phyloP scores from a whole-genome alignment of 768 basidiomycete species.

The Clavaria fumosa region DNA sequence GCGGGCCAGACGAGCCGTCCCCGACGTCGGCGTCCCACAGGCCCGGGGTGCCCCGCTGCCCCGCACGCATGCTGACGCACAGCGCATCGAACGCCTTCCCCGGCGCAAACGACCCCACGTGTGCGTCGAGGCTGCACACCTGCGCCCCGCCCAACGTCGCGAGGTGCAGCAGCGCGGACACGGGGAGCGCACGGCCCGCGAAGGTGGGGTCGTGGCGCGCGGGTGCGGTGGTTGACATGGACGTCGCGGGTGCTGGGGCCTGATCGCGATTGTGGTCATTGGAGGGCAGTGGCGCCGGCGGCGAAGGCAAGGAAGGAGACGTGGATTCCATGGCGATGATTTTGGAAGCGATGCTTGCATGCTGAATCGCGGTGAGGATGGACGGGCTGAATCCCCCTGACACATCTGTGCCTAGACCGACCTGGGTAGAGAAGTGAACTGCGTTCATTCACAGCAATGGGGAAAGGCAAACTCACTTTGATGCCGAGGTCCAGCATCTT shows the following conservation, averaged over 20 bases:
- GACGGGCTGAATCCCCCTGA: constrained; percentile 79
- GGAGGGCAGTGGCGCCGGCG: too few relatives aligned
- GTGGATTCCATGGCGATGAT: constrained; percentile 38
- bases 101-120: constrained; percentile 57
- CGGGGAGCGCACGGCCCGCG: constrained; percentile 45
- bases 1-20: too few relatives aligned
- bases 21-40: too few relatives aligned
- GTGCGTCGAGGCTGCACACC: constrained; percentile 54
- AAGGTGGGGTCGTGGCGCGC: constrained; percentile 18
- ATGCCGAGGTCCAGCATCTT: constrained; percentile 68
- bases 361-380: constrained; percentile 58
- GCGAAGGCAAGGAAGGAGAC: too few relatives aligned
- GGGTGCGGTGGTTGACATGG: constrained; percentile 6
- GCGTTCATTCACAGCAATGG: neutral
- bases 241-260: too few relatives aligned
- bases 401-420: constrained; percentile 89
- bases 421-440: constrained; percentile 29
- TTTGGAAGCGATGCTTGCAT: constrained; percentile 72
- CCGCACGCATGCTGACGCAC: constrained; percentile 41
- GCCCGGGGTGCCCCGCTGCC: constrained; percentile 38
- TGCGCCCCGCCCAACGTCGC: constrained; percentile 87
- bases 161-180: constrained; percentile 70
- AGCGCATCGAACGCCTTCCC: constrained; percentile 91
- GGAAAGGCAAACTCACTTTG: constrained; percentile 38
- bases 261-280: too few relatives aligned